Percentiles rank a stretch among this genome's conserved stretches.
These are phyloP conservation scores for Fennellomyces sp. DNA, from an alignment of 371 early-diverging fungal species.

Conservation along the genomic window DNA sequence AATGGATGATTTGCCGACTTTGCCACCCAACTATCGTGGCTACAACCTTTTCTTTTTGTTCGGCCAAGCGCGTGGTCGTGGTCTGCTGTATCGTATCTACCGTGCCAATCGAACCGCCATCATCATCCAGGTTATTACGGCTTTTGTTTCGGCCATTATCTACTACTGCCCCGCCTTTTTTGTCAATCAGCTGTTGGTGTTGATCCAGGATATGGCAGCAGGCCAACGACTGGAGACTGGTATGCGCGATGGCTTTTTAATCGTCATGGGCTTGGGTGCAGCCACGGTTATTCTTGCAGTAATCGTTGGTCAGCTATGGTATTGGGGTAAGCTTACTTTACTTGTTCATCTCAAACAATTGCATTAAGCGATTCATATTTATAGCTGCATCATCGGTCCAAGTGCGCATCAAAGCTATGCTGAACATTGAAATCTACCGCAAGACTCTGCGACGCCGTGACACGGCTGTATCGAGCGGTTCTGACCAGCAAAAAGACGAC, in stretches of 20 bases:
- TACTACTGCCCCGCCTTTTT: conserved; percentile 47
- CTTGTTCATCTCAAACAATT: too few species aligned
- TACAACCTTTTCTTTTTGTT: conserved; percentile 35
- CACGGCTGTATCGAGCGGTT: conserved; percentile 29
- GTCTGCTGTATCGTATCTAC: conserved; percentile 30
- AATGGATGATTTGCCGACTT: conserved; percentile 36
- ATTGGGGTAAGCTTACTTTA: conserved; percentile 54
- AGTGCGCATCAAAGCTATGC: conserved; percentile 49
- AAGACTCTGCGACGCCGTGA: conserved; percentile 58
- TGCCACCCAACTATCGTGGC: conserved; percentile 37
- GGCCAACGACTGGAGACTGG: conserved; percentile 13
- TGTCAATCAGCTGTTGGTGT: conserved; percentile 32
- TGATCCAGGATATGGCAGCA: conserved; percentile 34
- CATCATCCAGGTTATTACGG: conserved; percentile 25
- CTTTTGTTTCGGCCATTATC: conserved; percentile 23
- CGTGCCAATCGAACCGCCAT: conserved; percentile 27
- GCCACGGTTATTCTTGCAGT: conserved; percentile 42
- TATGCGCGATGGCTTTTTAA: conserved; percentile 34
- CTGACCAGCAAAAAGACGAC: conserved; percentile 11
- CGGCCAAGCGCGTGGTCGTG: conserved; percentile 23
- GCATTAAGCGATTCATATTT: neutral
- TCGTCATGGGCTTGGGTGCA: conserved; percentile 45
- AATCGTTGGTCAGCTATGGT: conserved; percentile 50
- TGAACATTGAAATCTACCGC: conserved; percentile 61
- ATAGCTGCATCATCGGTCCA: conserved; percentile 42